Evolutionary conservation across 768 basidiomycete genomes (phyloP), one percentile per base, ranked within the genome.

Genomic region (Suillus occidentalis): DNA sequence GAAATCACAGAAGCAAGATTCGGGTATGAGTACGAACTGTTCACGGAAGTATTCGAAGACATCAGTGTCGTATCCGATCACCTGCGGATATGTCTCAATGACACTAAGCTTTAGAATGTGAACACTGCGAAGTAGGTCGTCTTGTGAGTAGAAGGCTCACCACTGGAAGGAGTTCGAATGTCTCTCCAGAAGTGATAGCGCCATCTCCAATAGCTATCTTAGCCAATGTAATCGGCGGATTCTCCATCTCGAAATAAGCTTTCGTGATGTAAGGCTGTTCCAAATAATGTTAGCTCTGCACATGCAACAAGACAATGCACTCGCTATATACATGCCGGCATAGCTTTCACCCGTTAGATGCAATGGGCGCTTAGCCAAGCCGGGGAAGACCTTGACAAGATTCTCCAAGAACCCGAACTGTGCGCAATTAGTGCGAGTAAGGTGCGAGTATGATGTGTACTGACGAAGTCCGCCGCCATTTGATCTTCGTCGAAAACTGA

Each of bases 191-290:
- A 3, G 83, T 80, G 20, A 90, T 80, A 12, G 87, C 76, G 13
- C 86, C 88, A 74, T 92, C 87, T 18, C 91, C 91, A 55, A 93
- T 90, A 14, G 83, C 87, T 61, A 92, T 84, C 72, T 87, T 88
- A 0, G 84, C 78, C 37, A 92, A 80, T 12, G 84, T 86, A 37
- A 92, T 87, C 0, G 91, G 90, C 14, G 90, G 89, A 40, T 84
- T 82, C 0, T 79, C 65, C 77, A 85, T 81, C 53, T 79, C 80
- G 69, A 92, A 89, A 72, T 90, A 88, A 14, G 88, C 79, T 75
- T 91, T 90, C 67, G 87, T 77, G 70, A 92, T 92, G 72, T 92
- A 91, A 12, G 91, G 90, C 89, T 91, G 47, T 7, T 59, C 40
- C 59, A 37, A n/a, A 47, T 6, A 8, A 31, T 18, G 45, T 47